Conservation (phyloP, 2,329 filamentous ascomycete genomes). For the Sclerotinia spermophila region DNA sequence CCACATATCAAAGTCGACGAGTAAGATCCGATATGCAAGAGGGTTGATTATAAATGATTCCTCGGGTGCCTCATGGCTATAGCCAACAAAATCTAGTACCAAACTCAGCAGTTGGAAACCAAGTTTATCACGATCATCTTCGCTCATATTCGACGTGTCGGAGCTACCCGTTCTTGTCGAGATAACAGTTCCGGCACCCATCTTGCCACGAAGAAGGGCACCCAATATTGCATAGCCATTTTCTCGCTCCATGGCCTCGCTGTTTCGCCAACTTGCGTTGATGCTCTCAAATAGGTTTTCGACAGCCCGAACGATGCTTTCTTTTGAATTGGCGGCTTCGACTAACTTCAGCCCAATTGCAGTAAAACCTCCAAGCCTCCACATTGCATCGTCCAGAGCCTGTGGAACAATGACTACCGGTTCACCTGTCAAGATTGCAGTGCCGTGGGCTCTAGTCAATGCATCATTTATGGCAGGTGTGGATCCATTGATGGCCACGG, state of each 20-base stretch:
- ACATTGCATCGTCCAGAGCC: slow-evolving; percentile 85
- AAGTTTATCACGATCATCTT: slow-evolving; percentile 53
- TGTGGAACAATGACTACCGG: slow-evolving; percentile 79
- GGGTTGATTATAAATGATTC: slow-evolving; percentile 95
- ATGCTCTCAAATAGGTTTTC: slow-evolving; percentile 84
- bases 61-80: slow-evolving; percentile 72
- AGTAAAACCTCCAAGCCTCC: slow-evolving; percentile 89
- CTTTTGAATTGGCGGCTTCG: slow-evolving; percentile 66
- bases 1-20: slow-evolving; percentile 95
- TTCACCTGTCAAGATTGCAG: slow-evolving; percentile 76
- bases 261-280: slow-evolving; percentile 91
- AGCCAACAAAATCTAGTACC: slow-evolving; percentile 83
- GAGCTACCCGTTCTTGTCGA: slow-evolving; percentile 36
- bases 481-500: slow-evolving; percentile 83
- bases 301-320: slow-evolving; percentile 71
- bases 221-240: slow-evolving; percentile 89
- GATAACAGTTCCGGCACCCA: slow-evolving; percentile 52
- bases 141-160: slow-evolving; percentile 41
- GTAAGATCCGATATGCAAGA: slow-evolving; percentile 83
- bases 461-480: slow-evolving; percentile 86
- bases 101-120: slow-evolving; percentile 66
- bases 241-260: slow-evolving; percentile 95
- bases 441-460: slow-evolving; percentile 73
- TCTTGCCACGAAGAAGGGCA: slow-evolving; percentile 77
- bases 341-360: slow-evolving; percentile 81